Evolutionary conservation across 768 basidiomycete species (phyloP).

Genomic region (Leccinellum rugosiceps): DNA sequence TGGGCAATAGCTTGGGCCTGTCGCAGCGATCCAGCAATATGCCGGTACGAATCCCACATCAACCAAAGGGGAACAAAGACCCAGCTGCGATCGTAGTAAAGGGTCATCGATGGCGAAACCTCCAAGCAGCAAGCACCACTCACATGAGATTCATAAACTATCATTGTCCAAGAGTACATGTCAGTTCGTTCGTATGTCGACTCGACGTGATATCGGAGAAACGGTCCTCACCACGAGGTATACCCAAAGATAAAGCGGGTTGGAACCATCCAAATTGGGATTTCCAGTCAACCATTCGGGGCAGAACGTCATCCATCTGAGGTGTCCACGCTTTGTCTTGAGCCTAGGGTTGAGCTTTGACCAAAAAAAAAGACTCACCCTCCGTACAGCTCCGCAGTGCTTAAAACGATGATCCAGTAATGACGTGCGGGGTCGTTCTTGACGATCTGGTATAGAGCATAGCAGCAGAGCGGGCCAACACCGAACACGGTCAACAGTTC

Average conservation of each 20-base stretch:
- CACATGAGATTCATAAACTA: constrained; percentile 83
- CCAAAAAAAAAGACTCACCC: constrained; percentile 43
- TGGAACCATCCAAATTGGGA: constrained; percentile 67
- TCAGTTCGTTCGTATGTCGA: neutral
- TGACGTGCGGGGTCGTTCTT: constrained; percentile 57
- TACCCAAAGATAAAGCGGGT: constrained; percentile 71
- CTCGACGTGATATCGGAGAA: neutral
- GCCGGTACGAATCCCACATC: constrained; percentile 74
- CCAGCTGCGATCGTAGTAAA: constrained; percentile 51
- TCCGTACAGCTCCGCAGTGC: constrained; percentile 76
- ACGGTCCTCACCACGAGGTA: constrained; percentile 65
- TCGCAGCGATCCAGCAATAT: constrained; percentile 64
- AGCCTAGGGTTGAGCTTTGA: neutral
- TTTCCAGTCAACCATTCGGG: constrained; percentile 83
- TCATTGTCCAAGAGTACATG: neutral
- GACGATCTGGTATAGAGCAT: constrained; percentile 63
- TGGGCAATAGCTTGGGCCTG: constrained; percentile 30
- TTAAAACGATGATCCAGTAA: constrained; percentile 72
- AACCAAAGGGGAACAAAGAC: constrained; percentile 72
- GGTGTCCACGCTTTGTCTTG: neutral
- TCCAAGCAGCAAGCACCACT: constrained; percentile 23
- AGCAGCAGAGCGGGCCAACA: constrained; percentile 71
- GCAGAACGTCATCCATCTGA: constrained; percentile 84
- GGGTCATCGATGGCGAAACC: neutral
- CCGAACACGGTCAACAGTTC: constrained; percentile 78